A percentile compares a stretch with the other conserved stretches of the same genome.
These are phyloP conservation scores for Epichloe baconii DNA, from an alignment of 2,329 filamentous ascomycete species.

Conservation along the genomic window DNA sequence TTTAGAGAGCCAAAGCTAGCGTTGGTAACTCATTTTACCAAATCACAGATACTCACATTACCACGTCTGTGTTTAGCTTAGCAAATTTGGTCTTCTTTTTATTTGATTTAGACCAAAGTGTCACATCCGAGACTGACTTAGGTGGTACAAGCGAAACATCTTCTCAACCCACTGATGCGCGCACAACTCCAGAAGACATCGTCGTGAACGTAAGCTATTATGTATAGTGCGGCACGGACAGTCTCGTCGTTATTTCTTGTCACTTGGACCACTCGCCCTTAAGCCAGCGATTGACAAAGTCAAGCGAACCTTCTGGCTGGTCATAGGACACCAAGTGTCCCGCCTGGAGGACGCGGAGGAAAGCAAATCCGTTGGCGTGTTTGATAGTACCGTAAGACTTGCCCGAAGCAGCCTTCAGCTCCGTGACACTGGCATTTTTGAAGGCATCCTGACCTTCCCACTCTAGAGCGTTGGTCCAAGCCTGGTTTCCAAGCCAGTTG, in stretches of 20 bases:
- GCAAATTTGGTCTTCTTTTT: no score
- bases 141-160: no score
- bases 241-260: neutral
- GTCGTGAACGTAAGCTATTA: neutral
- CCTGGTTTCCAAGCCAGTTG: conserved; percentile 98
- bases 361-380: conserved; percentile 92
- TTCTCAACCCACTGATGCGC: no score
- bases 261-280: conserved; percentile 58
- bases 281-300: conserved; percentile 94
- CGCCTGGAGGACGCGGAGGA: conserved; percentile 75
- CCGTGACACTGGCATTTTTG: conserved; percentile 55
- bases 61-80: no score
- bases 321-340: conserved; percentile 98
- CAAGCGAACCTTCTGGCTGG: conserved; percentile 77
- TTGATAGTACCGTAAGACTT: conserved; percentile 64
- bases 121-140: no score
- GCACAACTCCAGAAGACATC: no score
- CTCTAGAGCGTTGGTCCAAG: conserved; percentile 86
- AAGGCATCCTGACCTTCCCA: conserved; percentile 80
- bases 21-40: no score
- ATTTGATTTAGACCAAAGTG: no score
- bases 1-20: no score
- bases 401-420: conserved; percentile 46
- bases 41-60: no score
- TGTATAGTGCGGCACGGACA: neutral